Conservation (phyloP, 805 yeast genomes). For the Kazachstania africana region DNA sequence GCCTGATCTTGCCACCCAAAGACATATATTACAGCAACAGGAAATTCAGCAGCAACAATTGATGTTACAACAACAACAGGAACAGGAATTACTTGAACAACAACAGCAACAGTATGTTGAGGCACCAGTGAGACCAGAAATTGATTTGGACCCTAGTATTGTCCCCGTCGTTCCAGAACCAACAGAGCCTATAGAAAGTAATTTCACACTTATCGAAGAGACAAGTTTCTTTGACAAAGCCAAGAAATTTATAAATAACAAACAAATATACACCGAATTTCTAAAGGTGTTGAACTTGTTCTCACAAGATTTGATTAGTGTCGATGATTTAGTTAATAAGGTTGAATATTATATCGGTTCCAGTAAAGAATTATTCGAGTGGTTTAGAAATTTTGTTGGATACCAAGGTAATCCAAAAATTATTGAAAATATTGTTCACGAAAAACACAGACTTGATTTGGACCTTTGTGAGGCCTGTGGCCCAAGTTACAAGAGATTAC, state of each 20-base stretch:
- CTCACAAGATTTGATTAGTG: slow-evolving; percentile 84
- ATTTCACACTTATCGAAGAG: slow-evolving; percentile 67
- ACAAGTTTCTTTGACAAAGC: slow-evolving; percentile 85
- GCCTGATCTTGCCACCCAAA: slow-evolving; percentile 5
- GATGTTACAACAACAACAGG: slow-evolving; percentile 18
- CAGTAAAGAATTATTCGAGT: slow-evolving; percentile 63
- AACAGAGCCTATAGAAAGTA: slow-evolving; percentile 41
- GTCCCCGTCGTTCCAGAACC: slow-evolving; percentile 86
- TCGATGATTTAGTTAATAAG: slow-evolving; percentile 66
- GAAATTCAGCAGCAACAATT: slow-evolving; percentile 8
- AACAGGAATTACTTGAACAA: slow-evolving; percentile 14
- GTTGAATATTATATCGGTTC: slow-evolving; percentile 79
- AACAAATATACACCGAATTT: slow-evolving; percentile 85
- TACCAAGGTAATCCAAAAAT: slow-evolving; percentile 74
- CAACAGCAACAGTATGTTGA: slow-evolving; percentile 15
- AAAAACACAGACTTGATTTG: slow-evolving; percentile 83
- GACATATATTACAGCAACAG: slow-evolving; percentile 1
- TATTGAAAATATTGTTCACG: slow-evolving; percentile 77
- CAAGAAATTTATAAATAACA: slow-evolving; percentile 77
- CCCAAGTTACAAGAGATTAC: slow-evolving; percentile 85
- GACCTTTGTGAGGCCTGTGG: slow-evolving; percentile 89
- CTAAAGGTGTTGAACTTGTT: slow-evolving; percentile 77
- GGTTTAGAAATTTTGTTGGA: slow-evolving; percentile 91
- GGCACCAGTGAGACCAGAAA: slow-evolving; percentile 28
- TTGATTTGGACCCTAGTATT: slow-evolving; percentile 48